Percentiles rank a stretch among this genome's conserved stretches.
Evolutionary conservation across 148 eudicot species (phyloP).

Genomic region (Diospyros lotus): DNA sequence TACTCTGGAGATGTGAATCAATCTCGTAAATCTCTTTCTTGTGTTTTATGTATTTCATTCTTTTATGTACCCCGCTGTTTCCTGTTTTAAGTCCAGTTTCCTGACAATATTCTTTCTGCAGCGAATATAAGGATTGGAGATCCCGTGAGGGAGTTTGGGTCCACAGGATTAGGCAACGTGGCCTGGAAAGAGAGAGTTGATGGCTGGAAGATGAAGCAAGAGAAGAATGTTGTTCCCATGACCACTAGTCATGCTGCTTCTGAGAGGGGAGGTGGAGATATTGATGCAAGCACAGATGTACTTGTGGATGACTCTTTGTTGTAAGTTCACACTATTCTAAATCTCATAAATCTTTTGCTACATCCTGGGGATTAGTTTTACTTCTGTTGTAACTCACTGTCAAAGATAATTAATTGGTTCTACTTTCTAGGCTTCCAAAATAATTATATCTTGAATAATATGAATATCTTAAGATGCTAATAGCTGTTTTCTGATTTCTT

Average conservation of each 20-base stretch:
- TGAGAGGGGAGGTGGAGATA: slow-evolving; percentile 66
- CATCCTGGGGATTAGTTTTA: neutral
- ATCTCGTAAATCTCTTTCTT: slow-evolving; percentile 19
- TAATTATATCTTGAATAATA: too few relatives aligned
- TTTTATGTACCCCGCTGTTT: neutral
- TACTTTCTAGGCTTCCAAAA: too few relatives aligned
- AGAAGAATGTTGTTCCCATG: slow-evolving; percentile 44
- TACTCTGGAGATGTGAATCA: slow-evolving; percentile 26
- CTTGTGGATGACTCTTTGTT: slow-evolving; percentile 50
- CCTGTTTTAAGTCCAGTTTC: neutral
- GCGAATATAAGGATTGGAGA: slow-evolving; percentile 54
- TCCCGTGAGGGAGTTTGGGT: slow-evolving; percentile 50
- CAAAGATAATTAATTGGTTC: neutral
- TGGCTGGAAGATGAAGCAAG: slow-evolving; percentile 65
- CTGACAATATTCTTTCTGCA: slow-evolving; percentile 26
- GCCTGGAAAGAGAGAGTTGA: slow-evolving; percentile 77
- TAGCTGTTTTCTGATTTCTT: neutral
- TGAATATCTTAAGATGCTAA: neutral
- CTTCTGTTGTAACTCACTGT: neutral
- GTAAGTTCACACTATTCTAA: slow-evolving; percentile 29
- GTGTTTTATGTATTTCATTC: neutral
- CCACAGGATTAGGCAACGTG: slow-evolving; percentile 49
- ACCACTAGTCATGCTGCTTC: slow-evolving; percentile 64
- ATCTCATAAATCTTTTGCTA: slow-evolving; percentile 3
- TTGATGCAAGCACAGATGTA: slow-evolving; percentile 65